Evolutionary conservation across 768 basidiomycete species (phyloP).

Genomic region (Boletus rubescentipes): DNA sequence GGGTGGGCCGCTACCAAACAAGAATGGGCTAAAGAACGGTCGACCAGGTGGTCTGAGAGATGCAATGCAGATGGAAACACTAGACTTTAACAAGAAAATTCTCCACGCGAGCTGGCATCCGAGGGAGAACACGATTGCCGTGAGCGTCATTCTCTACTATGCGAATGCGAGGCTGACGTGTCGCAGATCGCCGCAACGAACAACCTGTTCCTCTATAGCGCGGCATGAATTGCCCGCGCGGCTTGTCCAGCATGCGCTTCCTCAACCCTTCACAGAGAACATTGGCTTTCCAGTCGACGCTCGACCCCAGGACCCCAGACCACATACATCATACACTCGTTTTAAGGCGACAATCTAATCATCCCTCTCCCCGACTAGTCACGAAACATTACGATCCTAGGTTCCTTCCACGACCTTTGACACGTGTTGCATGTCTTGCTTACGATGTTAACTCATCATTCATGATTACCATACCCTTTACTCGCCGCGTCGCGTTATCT

Average conservation of each 20-base stretch:
- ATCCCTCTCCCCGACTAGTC: conserved; percentile 15
- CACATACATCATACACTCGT: conserved; percentile 18
- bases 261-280: conserved; percentile 12
- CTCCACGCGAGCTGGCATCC: conserved; percentile 98
- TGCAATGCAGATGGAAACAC: conserved; percentile 80
- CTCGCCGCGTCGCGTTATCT: conserved; percentile 29
- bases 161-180: conserved; percentile 6
- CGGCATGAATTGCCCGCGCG: conserved; percentile 35
- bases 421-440: conserved; percentile 30
- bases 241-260: background rate
- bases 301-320: conserved; percentile 12
- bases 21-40: conserved; percentile 73
- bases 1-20: conserved; percentile 77
- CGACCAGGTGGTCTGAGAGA: conserved; percentile 72
- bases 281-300: conserved; percentile 10
- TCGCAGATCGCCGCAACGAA: conserved; percentile 85
- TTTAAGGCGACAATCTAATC: conserved; percentile 30
- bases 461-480: conserved; percentile 32
- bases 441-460: conserved; percentile 28
- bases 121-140: conserved; percentile 95
- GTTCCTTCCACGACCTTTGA: conserved; percentile 11
- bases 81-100: conserved; percentile 98
- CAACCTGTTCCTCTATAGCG: conserved; percentile 36
- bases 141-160: conserved; percentile 40
- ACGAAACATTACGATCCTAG: conserved; percentile 26